Base-by-base conservation (phyloP, 108 stramenopile genomes). In the Cyclotella cryptica region DNA sequence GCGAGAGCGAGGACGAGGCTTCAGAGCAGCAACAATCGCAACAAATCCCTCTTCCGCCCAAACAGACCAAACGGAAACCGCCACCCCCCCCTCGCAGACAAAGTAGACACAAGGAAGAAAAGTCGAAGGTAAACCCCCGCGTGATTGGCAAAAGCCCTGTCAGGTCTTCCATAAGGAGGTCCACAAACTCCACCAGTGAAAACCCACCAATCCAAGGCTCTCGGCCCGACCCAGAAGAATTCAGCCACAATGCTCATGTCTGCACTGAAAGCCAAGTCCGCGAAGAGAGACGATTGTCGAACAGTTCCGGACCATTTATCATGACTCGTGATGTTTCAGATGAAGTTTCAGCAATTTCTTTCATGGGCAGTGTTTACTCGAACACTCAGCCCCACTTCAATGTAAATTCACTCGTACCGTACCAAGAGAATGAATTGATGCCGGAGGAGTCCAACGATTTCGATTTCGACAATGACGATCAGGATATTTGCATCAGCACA, bases 341-440 rank as follows among this genome's bases (percentile, higher is more conserved):
- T 47, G 75, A 75, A 54, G 66, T 67, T 15, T 75, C 75, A 10
- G 66, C 65, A 42, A 67, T 75, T 14, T 75, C 75, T 19, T 75
- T 67, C 47, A 61, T 61, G 60, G 60, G 60, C 49, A 65, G 63
- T 52, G 49, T 28, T 27, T 62, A 59, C 60, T 73, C 29, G 46
- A 63, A 52, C 60, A 67, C 35, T 41, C 47, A 49, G 47, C 24
- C 29, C 22, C 21, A 42, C 22, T 58, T 59, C 42, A 71, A 71
- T 58, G 28, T 15, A 5, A 11, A 14, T n/a, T 13, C 26, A n/a
- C 57, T 58, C 26, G 44, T 52, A 46, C 57, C 14, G 12, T 44
- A 46, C 53, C 27, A 30, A 29, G 47, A 44, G 51, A 47, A 52
- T 28, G 24, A 22, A 10, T 47, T 69, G 47, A 13, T 14, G 52